These are phyloP conservation scores for Amanita brunnescens DNA, from an alignment of 768 basidiomycete genomes.

Conservation along the genomic window DNA sequence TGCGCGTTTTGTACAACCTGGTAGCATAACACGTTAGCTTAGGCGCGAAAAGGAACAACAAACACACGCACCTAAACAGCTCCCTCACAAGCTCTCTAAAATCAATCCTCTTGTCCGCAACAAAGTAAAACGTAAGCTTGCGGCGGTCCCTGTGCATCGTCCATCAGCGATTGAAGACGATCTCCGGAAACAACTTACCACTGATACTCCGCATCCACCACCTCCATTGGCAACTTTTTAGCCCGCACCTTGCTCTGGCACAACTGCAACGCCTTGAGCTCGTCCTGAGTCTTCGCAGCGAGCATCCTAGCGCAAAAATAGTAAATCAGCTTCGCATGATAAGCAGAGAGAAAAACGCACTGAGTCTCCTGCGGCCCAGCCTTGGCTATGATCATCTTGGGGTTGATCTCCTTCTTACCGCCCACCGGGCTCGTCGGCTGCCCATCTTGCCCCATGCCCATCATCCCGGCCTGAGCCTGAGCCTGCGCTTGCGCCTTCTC, in stretches of 20 bases:
- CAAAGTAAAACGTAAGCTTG: slow-evolving; percentile 96
- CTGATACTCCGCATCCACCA: slow-evolving; percentile 97
- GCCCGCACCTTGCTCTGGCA: slow-evolving; percentile 89
- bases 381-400: slow-evolving; percentile 93
- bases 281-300: slow-evolving; percentile 79
- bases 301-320: slow-evolving; percentile 42
- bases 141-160: slow-evolving; percentile 72
- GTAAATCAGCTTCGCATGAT: slow-evolving; percentile 1
- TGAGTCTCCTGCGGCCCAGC: slow-evolving; percentile 77
- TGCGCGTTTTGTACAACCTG: slow-evolving; percentile 87
- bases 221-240: slow-evolving; percentile 96
- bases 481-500: slow-evolving; percentile 22
- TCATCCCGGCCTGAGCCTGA: slow-evolving; percentile 20
- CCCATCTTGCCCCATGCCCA: slow-evolving; percentile 26
- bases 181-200: slow-evolving; percentile 50
- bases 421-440: slow-evolving; percentile 42
- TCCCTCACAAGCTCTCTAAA: slow-evolving; percentile 95
- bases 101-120: slow-evolving; percentile 92
- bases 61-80: slow-evolving; percentile 60
- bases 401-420: slow-evolving; percentile 86
- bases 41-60: slow-evolving; percentile 13
- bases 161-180: background rate
- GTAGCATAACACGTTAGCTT: background rate
- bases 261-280: slow-evolving; percentile 83
- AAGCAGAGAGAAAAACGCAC: slow-evolving; percentile 24